phyloP scores from a whole-genome alignment of 768 basidiomycete genomes.

The Mycena floridula region DNA sequence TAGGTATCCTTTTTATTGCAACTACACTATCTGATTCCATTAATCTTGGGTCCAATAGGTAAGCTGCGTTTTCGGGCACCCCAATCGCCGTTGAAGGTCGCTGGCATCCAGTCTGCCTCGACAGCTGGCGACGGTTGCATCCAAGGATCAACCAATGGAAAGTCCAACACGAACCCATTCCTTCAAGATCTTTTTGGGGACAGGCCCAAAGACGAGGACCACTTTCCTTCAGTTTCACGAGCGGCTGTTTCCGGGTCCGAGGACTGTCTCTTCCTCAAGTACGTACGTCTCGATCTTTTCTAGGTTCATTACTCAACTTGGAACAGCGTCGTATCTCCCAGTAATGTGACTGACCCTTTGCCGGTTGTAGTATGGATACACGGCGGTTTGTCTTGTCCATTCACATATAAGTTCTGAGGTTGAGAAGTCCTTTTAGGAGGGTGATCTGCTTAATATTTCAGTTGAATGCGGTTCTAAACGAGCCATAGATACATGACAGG shows the following conservation, averaged over 20 bases:
- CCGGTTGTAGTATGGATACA: neutral
- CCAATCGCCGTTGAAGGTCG: neutral
- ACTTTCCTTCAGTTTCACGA: too few species aligned
- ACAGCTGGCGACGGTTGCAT: neutral
- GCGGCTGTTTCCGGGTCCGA: too few species aligned
- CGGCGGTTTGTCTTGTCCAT: neutral
- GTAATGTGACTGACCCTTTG: too few species aligned
- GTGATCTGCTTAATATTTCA: neutral
- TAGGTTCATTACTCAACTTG: too few species aligned
- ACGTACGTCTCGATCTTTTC: too few species aligned
- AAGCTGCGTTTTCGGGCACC: neutral
- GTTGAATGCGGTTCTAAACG: neutral
- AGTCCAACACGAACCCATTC: neutral
- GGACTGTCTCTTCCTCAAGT: too few species aligned
- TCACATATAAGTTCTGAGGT: neutral
- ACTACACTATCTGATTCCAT: neutral
- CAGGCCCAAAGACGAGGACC: too few species aligned
- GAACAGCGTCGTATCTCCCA: neutral
- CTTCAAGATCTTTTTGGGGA: neutral
- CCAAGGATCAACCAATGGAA: neutral
- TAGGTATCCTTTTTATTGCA: neutral
- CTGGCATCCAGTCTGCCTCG: neutral
- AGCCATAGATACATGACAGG: constrained; percentile 11
- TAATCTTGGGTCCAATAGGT: neutral
- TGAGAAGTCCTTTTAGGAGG: neutral